These are phyloP conservation scores for Colletotrichum camelliae DNA, from an alignment of 2,329 filamentous ascomycete genomes.

Conservation along the genomic window DNA sequence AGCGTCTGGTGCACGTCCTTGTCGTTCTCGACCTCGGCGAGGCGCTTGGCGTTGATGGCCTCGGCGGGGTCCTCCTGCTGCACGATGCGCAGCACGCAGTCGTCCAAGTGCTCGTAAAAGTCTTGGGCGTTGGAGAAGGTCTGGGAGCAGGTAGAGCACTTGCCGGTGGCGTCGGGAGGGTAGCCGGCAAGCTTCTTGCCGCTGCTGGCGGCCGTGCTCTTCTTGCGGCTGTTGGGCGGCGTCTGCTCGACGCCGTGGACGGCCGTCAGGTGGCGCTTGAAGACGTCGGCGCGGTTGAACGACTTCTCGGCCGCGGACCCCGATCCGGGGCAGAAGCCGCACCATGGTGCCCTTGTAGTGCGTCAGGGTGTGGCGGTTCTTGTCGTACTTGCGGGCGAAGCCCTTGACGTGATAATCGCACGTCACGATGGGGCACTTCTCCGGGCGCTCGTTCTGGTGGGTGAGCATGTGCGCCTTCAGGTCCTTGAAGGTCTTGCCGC, in stretches of 20 bases:
- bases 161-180: conserved; percentile 82
- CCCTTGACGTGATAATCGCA: conserved; percentile 94
- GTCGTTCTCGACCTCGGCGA: conserved; percentile 71
- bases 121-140: conserved; percentile 95
- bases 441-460: conserved; percentile 86
- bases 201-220: conserved; percentile 46
- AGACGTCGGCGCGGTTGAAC: conserved; percentile 94
- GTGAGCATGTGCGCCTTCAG: conserved; percentile 94
- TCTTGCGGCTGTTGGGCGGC: conserved; percentile 89
- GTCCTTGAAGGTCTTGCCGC: conserved; percentile 87
- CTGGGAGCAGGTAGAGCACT: conserved; percentile 91
- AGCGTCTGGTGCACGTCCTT: conserved; percentile 66
- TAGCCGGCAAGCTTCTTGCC: conserved; percentile 74
- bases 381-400: conserved; percentile 95
- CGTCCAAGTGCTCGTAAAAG: conserved; percentile 96
- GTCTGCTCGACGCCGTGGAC: conserved; percentile 94
- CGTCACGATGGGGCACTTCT: conserved; percentile 91
- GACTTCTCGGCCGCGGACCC: conserved; percentile 91
- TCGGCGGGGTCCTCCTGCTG: conserved; percentile 75
- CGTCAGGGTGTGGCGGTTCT: conserved; percentile 91
- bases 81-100: conserved; percentile 74
- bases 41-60: conserved; percentile 70
- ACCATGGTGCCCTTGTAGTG: conserved; percentile 99
- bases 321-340: conserved; percentile 89
- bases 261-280: conserved; percentile 90